A percentile compares a stretch with the other conserved stretches of the same genome.
These are phyloP conservation scores for Cucumis hystrix DNA, from an alignment of 306 rosid genomes.

Conservation along the genomic window DNA sequence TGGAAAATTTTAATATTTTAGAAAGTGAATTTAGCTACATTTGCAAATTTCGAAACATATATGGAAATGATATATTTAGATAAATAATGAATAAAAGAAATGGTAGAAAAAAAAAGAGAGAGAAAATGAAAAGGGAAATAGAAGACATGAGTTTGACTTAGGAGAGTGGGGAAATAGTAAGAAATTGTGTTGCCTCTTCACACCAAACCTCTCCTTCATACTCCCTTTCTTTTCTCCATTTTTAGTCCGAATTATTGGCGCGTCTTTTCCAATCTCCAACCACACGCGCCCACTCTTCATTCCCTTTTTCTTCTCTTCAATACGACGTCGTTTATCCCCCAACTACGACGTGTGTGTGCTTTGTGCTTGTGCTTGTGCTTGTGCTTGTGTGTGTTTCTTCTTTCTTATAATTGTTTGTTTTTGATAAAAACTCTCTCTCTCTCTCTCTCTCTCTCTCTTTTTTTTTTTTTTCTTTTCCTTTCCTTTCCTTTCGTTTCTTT, in stretches of 20 bases:
- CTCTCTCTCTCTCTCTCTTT: background rate
- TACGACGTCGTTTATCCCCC: background rate
- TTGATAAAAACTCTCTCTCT: background rate
- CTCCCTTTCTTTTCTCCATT: background rate
- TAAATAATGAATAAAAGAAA: too few species aligned
- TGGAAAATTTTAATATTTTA: too few species aligned
- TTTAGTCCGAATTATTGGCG: conserved; percentile 2
- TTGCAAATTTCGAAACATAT: too few species aligned
- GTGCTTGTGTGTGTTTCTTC: background rate
- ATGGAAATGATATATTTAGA: too few species aligned
- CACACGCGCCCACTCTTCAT: background rate
- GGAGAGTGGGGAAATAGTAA: background rate
- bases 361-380: too few species aligned
- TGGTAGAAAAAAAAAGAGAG: too few species aligned
- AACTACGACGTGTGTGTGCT: background rate
- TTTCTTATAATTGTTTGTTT: background rate
- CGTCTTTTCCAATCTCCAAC: background rate
- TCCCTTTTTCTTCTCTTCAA: too few species aligned
- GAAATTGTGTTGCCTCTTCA: background rate
- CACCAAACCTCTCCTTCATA: background rate
- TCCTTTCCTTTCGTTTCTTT: background rate
- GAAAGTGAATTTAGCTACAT: too few species aligned
- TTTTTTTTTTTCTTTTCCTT: background rate
- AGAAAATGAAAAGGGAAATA: background rate
- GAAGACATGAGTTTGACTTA: background rate